Conservation (phyloP, 768 basidiomycete species). For the Suillus subluteus region DNA sequence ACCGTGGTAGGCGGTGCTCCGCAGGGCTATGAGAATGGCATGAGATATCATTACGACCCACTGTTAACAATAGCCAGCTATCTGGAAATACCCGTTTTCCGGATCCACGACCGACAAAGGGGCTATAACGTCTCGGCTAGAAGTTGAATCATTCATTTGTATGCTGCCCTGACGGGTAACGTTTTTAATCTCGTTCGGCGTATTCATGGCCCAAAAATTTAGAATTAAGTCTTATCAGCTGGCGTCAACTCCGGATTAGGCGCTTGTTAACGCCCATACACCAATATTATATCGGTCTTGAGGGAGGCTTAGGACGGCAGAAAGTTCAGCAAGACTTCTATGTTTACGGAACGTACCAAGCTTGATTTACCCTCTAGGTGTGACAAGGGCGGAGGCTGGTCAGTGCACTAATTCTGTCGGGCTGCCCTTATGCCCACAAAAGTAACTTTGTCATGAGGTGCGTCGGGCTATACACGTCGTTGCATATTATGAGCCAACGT, state of each 20-base stretch:
- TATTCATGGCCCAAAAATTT: background rate
- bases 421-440: background rate
- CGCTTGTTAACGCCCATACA: background rate
- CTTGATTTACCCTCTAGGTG: background rate
- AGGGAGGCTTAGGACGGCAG: background rate
- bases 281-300: background rate
- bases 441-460: background rate
- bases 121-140: background rate
- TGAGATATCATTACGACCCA: background rate
- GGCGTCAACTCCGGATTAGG: background rate
- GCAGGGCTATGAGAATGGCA: background rate
- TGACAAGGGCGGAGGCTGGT: background rate
- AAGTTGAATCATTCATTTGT: background rate
- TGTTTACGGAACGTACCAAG: background rate
- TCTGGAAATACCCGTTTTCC: background rate
- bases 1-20: background rate
- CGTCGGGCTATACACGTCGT: too few species aligned
- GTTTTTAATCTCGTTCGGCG: background rate
- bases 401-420: background rate
- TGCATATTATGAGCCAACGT: background rate
- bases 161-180: background rate
- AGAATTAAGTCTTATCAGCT: background rate
- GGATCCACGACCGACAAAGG: background rate
- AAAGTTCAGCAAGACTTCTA: background rate
- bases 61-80: background rate